phyloP scores from a whole-genome alignment of 177 flowering plant genomes.

The Vitis hybrid region DNA sequence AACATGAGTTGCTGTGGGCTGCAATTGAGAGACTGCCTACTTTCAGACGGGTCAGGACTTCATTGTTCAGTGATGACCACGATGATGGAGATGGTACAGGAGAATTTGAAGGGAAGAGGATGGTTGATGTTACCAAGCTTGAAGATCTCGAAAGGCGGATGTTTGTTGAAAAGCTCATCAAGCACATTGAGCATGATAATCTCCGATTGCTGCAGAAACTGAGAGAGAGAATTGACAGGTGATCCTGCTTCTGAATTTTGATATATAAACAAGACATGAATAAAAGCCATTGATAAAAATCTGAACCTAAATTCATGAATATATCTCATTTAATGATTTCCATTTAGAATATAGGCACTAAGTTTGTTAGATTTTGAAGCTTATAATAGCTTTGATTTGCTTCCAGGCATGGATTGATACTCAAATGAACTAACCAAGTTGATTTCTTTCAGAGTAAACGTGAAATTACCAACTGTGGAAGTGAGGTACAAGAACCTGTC shows the following conservation, averaged over 20 bases:
- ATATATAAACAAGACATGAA: neutral
- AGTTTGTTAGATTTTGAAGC: no score
- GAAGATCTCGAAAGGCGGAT: slow-evolving; percentile 26
- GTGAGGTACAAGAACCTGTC: slow-evolving; percentile 29
- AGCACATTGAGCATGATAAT: slow-evolving; percentile 37
- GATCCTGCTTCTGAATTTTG: neutral
- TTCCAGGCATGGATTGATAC: no score
- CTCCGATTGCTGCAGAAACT: slow-evolving; percentile 29
- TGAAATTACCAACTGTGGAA: slow-evolving; percentile 34
- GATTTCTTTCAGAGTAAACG: slow-evolving; percentile 21
- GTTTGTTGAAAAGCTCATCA: slow-evolving; percentile 37
- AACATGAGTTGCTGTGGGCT: slow-evolving; percentile 32
- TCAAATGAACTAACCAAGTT: neutral
- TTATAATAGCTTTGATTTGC: no score
- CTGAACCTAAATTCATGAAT: neutral
- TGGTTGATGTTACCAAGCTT: slow-evolving; percentile 35
- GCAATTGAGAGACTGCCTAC: slow-evolving; percentile 44
- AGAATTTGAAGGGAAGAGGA: slow-evolving; percentile 7
- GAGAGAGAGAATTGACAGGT: slow-evolving; percentile 33
- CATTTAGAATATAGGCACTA: neutral
- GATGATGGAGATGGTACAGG: neutral
- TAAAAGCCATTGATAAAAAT: neutral
- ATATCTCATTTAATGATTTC: neutral
- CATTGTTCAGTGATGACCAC: slow-evolving; percentile 11
- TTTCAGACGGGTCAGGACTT: slow-evolving; percentile 23